A percentile compares a stretch with the other conserved stretches of the same genome.
These are phyloP conservation scores for Udeniomyces megalosporus DNA, from an alignment of 768 basidiomycete genomes.

Conservation along the genomic window DNA sequence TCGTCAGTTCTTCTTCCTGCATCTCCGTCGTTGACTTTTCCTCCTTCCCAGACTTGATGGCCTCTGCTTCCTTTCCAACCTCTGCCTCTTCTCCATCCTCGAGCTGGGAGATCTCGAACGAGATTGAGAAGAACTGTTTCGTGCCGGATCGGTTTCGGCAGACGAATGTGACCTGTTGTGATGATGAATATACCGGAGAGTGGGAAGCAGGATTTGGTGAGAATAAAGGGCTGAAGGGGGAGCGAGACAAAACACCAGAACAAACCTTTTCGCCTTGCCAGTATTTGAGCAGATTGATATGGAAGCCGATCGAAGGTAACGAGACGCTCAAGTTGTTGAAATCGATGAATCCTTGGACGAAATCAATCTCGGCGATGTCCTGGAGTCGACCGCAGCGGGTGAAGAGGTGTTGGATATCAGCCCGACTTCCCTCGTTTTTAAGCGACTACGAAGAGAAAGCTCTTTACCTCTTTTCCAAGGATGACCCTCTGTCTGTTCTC, in stretches of 20 bases:
- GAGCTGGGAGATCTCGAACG: constrained; percentile 8
- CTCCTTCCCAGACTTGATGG: not conserved
- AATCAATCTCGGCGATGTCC: constrained; percentile 10
- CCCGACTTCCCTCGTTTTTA: too few relatives aligned
- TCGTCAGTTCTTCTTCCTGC: not conserved
- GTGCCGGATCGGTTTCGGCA: constrained; percentile 6
- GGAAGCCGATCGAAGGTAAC: constrained; percentile 9
- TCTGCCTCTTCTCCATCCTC: not conserved
- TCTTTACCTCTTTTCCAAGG: not conserved
- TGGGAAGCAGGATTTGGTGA: not conserved
- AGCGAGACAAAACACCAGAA: not conserved
- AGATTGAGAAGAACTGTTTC: constrained; percentile 8
- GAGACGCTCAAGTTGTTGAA: constrained; percentile 11
- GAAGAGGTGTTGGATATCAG: too few relatives aligned
- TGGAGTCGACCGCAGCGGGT: not conserved
- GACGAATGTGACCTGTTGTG: constrained; percentile 8
- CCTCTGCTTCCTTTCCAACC: not conserved
- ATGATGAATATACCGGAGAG: too few relatives aligned
- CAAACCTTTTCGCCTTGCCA: constrained; percentile 9
- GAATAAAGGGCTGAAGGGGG: not conserved
- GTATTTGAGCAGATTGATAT: constrained; percentile 14
- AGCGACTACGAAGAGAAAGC: too few relatives aligned
- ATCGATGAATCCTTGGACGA: constrained; percentile 14
- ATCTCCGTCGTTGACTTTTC: not conserved
- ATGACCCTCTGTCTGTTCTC: constrained; percentile 2